Evolutionary conservation across 225 moss, liverwort and hornwort species (phyloP).

Genomic region (Takakia lepidozioides): DNA sequence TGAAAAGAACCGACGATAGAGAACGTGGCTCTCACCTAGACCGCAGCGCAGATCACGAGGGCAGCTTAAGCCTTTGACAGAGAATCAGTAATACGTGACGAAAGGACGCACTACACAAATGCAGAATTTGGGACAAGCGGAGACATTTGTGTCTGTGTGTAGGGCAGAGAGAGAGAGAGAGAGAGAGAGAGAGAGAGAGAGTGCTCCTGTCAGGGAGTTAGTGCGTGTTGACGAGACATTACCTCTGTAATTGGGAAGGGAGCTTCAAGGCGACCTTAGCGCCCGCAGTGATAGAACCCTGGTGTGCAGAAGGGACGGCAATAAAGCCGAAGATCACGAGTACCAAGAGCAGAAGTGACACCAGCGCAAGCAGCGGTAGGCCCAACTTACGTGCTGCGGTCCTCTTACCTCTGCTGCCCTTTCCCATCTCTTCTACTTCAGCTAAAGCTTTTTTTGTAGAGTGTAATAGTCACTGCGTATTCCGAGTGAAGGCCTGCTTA

Average conservation of each 20-base stretch:
- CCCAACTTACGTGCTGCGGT: slow-evolving; percentile 10
- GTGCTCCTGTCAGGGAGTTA: slow-evolving; percentile 13
- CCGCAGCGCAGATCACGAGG: too few species aligned
- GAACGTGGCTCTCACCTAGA: too few species aligned
- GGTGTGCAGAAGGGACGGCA: slow-evolving; percentile 8
- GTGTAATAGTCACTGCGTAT: too few species aligned
- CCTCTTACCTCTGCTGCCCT: slow-evolving; percentile 27
- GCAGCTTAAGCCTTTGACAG: background rate
- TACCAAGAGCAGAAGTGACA: slow-evolving; percentile 13
- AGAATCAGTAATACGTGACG: too few species aligned
- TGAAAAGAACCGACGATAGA: too few species aligned
- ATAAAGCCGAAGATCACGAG: slow-evolving; percentile 26
- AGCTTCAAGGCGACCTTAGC: slow-evolving; percentile 23
- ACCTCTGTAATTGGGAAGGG: slow-evolving; percentile 1
- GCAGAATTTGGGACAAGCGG: background rate
- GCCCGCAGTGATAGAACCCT: background rate
- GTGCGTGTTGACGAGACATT: too few species aligned
- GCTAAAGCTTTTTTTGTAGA: too few species aligned
- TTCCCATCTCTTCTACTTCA: too few species aligned
- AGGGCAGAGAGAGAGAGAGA: background rate
- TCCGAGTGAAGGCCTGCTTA: too few species aligned
- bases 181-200: background rate
- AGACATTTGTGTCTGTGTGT: background rate
- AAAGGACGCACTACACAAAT: too few species aligned
- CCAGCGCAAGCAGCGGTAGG: slow-evolving; percentile 15